These are phyloP conservation scores for Talaromyces sp. DNA, from an alignment of 2,329 filamentous ascomycete genomes.

Conservation along the genomic window DNA sequence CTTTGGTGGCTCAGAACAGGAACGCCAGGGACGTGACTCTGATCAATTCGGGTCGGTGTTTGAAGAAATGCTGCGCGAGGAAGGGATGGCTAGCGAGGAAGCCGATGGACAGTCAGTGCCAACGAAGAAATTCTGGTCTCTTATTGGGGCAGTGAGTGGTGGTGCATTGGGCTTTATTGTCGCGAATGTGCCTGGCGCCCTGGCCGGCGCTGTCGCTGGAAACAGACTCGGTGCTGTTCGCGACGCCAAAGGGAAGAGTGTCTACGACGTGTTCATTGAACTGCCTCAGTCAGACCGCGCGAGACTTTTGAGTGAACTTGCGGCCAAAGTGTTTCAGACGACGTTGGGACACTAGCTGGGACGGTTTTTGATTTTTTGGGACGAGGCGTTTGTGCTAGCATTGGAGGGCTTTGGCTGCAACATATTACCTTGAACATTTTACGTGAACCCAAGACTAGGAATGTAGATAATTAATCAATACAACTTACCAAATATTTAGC, in stretches of 20 bases:
- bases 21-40: slow-evolving; percentile 43
- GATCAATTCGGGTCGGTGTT: slow-evolving; percentile 86
- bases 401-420: neutral
- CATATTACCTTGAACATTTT: neutral
- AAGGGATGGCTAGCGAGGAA: slow-evolving; percentile 70
- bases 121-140: slow-evolving; percentile 76
- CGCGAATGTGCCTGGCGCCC: slow-evolving; percentile 80
- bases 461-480: neutral
- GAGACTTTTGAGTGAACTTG: slow-evolving; percentile 75
- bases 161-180: slow-evolving; percentile 92
- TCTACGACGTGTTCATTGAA: slow-evolving; percentile 85
- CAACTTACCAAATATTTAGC: neutral
- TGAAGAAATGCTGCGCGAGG: slow-evolving; percentile 83
- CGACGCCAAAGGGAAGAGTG: slow-evolving; percentile 89
- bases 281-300: slow-evolving; percentile 79
- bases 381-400: neutral
- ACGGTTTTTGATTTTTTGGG: neutral
- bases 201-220: slow-evolving; percentile 88
- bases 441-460: neutral
- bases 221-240: slow-evolving; percentile 86
- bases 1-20: slow-evolving; percentile 42
- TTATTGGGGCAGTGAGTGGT: slow-evolving; percentile 80
- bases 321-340: slow-evolving; percentile 69
- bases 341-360: slow-evolving; percentile 15
- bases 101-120: slow-evolving; percentile 46